These are phyloP conservation scores for Apiospora pterosperma DNA, from an alignment of 2,329 filamentous ascomycete species.

Conservation along the genomic window DNA sequence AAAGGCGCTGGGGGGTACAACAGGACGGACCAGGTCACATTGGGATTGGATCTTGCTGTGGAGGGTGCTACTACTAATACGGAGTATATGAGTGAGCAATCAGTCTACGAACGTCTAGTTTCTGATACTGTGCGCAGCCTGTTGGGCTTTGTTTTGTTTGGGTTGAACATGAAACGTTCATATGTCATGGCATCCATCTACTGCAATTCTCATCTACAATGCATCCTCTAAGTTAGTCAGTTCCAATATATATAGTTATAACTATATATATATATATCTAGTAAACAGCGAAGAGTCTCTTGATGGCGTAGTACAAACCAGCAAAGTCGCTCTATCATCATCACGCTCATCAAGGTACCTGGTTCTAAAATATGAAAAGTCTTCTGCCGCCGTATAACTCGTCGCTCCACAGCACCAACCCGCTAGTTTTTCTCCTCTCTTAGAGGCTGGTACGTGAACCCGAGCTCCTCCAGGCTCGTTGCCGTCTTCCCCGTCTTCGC, in stretches of 20 bases:
- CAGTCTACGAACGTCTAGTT: background rate
- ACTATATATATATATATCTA: background rate
- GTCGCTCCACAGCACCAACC: background rate
- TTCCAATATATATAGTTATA: background rate
- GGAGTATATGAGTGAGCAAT: too few species aligned
- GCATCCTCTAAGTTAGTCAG: background rate
- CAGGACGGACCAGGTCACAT: background rate
- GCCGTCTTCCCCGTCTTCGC: constrained; percentile 61
- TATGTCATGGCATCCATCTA: background rate
- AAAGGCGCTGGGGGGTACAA: background rate
- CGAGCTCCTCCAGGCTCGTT: constrained; percentile 67
- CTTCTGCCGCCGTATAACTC: background rate
- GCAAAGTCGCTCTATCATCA: too few species aligned
- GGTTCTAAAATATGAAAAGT: background rate
- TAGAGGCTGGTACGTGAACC: constrained; percentile 53
- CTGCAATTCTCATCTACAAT: background rate
- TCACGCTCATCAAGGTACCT: too few species aligned
- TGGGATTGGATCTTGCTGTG: background rate
- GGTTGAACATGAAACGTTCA: background rate
- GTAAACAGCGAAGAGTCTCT: background rate
- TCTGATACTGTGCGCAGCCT: background rate
- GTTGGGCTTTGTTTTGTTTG: background rate
- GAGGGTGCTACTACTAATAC: too few species aligned
- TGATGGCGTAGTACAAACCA: too few species aligned
- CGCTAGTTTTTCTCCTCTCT: background rate